Base-by-base conservation (phyloP, 192 early-diverging fungal species). In the Backusella liffmaniae region DNA sequence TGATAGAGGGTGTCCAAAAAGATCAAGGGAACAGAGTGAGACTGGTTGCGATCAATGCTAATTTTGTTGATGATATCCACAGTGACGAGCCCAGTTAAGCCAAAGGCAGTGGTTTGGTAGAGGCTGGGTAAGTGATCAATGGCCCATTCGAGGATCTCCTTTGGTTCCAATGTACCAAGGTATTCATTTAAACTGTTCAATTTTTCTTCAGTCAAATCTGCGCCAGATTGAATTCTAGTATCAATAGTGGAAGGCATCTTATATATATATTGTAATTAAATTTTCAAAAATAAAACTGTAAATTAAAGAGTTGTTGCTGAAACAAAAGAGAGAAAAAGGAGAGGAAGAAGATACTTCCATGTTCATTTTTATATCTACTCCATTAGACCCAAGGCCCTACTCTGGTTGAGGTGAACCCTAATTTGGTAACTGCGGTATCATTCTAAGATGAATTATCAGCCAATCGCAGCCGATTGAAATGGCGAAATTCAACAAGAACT, bases 1-100 rank as follows among this genome's bases (percentile, higher is more conserved):
- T 98, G 95, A 81, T 98, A 94, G 56, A 98, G 85, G 4, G 97
- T 98, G 83, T 98, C 97, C 72, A 98, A 83, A 73, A 98, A 98
- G 77, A 98, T 94, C 29, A 97, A 84, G 13, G 93, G 93, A 0
- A 95, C 87, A n/a, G 84, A 84, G 75, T 92, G 88, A 8, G 75
- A 67, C 49, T 87, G 82, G 18, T 75, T 30, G 30, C 73, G 76
- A 66, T 91, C 86, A 36, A 86, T 76, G 67, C 84, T 87, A 65
- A 94, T 88, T 70, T 93, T 90, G 70, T 85, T 84, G 72, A 96
- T 88, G 84, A 98, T 93, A 83, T 98, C 94, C 37, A 93, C 80
- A 72, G 94, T 94, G 73, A 92, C 95, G 76, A 94, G 88, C 41
- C 97, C 97, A 5, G 97, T 95, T 32, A 94, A 90, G 6, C 97